phyloP scores from a whole-genome alignment of 192 early-diverging fungal genomes.

The Lobosporangium transversale region DNA sequence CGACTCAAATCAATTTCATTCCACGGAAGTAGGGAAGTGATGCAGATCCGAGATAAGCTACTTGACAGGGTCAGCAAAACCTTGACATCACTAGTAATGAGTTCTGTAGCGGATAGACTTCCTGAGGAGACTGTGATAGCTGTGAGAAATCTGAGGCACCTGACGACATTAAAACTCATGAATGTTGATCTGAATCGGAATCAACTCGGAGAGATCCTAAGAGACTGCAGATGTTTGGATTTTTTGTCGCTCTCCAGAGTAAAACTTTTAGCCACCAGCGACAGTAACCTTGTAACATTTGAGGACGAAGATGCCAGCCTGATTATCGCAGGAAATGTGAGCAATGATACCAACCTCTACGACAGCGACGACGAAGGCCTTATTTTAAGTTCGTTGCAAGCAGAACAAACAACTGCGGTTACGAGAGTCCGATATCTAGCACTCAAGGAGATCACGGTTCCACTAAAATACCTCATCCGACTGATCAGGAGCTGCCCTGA shows the following conservation, averaged over 20 bases:
- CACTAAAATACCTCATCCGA: slow-evolving; percentile 2
- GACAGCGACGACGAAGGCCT: background rate
- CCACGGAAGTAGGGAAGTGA: slow-evolving; percentile 17
- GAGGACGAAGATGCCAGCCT: background rate
- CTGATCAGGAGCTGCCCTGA: slow-evolving; percentile 23
- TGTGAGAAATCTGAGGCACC: slow-evolving; percentile 7
- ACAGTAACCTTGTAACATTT: no score
- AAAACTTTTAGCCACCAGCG: background rate
- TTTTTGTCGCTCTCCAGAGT: slow-evolving; percentile 37
- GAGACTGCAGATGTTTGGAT: slow-evolving; percentile 18
- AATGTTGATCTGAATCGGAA: background rate
- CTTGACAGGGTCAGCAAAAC: slow-evolving; percentile 7
- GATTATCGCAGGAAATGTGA: background rate
- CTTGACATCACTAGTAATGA: slow-evolving; percentile 22
- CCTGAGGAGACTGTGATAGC: slow-evolving; percentile 5
- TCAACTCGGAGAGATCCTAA: slow-evolving; percentile 14
- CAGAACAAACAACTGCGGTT: background rate
- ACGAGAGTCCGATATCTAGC: slow-evolving; percentile 39
- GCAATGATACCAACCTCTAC: background rate
- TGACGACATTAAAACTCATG: slow-evolving; percentile 32
- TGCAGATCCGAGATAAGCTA: slow-evolving; percentile 20
- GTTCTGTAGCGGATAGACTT: slow-evolving; percentile 2
- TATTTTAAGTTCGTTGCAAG: no score
- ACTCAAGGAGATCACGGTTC: slow-evolving; percentile 16
- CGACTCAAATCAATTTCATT: slow-evolving; percentile 26